phyloP scores from a whole-genome alignment of 73 alveolate genomes.

The Tetrahymena borealis region DNA sequence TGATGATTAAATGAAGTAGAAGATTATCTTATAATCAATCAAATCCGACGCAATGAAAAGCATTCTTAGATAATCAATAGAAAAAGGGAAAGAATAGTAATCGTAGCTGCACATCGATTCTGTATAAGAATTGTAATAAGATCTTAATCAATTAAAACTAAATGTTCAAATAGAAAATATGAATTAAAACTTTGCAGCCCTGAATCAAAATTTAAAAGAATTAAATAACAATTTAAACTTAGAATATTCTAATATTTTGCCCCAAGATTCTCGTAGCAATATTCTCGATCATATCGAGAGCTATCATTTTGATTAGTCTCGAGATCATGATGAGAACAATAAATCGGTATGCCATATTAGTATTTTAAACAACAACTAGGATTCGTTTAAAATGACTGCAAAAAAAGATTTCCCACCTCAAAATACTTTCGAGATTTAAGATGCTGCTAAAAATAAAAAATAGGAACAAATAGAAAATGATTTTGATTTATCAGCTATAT shows the following conservation, averaged over 20 bases:
- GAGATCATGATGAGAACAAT: neutral
- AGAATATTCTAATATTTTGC: neutral
- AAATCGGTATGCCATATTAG: neutral
- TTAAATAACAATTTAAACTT: neutral
- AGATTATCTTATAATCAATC: neutral
- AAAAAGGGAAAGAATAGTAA: neutral
- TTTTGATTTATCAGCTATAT: neutral
- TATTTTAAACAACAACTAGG: neutral
- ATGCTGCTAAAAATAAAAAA: neutral
- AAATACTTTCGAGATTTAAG: neutral
- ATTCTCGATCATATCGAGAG: neutral
- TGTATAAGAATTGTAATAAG: neutral
- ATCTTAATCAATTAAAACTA: neutral
- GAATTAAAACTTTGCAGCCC: neutral
- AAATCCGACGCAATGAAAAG: neutral
- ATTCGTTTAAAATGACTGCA: neutral
- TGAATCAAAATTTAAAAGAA: neutral
- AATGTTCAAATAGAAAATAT: neutral
- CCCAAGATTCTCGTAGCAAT: neutral
- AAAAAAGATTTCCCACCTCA: too few species aligned
- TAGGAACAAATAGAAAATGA: neutral
- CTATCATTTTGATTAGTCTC: neutral
- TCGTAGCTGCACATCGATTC: neutral
- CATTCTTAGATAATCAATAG: neutral
- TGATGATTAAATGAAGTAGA: neutral